Base-by-base conservation (phyloP, 1,284 basidiomycete species). In the Schizophyllum amplum region DNA sequence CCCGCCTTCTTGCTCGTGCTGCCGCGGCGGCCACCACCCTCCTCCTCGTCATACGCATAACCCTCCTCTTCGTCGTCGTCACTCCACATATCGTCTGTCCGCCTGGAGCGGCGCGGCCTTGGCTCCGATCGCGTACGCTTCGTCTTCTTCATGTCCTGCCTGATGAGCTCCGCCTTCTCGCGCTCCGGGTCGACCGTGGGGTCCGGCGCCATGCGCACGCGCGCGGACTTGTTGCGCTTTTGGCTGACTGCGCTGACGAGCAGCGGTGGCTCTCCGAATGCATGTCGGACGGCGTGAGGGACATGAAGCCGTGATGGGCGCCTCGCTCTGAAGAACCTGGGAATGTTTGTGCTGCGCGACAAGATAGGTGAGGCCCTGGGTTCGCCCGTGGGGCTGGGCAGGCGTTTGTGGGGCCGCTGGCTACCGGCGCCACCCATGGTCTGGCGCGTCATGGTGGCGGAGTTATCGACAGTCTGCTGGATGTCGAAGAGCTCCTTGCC, bases 401-500 rank as follows among this genome's bases (percentile, higher is more conserved):
- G 66, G 64, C 15, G 63, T 63, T 60, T 76, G 73, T 54, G 70
- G 46, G 67, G 69, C 46, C 74, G 66, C 56, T 75, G 72, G 15
- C 74, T n/a, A n/a, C n/a, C 69, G 51, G 64, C 69, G 47, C 81
- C 69, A 42, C 77, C 75, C 33, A 42, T 42, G 33, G 33, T 42
- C 17, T 42, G 33, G 48, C 48, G 48, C 3, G 48, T 21, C 13
- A 20, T 50, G 21, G 48, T 50, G 48, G 81, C 86, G 7, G 87
- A 88, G 9, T 79, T 85, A 65, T 93, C 90, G 59, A 88, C 73
- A 57, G 80, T 84, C 67, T 87, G 80, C 54, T 80, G 84, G 58
- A 97, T 86, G 72, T 97, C 93, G 69, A 94, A 95, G 4, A 94
- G 77, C 66, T 97, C 94, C 69, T 88, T 88, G 53, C 94, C 94